Evolutionary conservation across 2,329 filamentous ascomycete species (phyloP).

Genomic region (Ramichloridium luteum): DNA sequence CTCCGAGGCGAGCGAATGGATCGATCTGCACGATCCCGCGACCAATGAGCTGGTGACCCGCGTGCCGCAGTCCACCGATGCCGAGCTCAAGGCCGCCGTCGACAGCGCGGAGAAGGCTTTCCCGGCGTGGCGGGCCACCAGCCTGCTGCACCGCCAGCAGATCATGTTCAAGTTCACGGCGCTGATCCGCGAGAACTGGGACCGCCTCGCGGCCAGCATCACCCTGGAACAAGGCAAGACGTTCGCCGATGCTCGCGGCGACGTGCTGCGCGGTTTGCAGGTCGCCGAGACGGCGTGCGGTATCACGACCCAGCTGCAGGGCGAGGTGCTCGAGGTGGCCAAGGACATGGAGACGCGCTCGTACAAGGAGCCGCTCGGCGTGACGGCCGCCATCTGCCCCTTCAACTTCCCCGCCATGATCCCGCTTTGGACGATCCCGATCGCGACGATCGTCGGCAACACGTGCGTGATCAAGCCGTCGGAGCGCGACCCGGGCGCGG

Average conservation of each 20-base stretch:
- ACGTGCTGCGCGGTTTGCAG: conserved; percentile 71
- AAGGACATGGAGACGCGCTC: conserved; percentile 84
- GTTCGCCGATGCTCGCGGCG: conserved; percentile 68
- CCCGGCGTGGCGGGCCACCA: conserved; percentile 59
- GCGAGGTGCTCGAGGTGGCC: conserved; percentile 71
- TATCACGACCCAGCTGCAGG: conserved; percentile 70
- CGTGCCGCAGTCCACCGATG: conserved; percentile 69
- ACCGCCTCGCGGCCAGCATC: conserved; percentile 71
- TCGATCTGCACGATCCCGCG: conserved; percentile 69
- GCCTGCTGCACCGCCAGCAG: conserved; percentile 62
- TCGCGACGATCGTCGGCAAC: conserved; percentile 74
- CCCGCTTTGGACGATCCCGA: conserved; percentile 79
- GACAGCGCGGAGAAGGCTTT: conserved; percentile 67
- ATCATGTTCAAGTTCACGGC: conserved; percentile 80
- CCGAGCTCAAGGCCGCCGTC: conserved; percentile 62
- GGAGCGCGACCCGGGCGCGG: conserved; percentile 70
- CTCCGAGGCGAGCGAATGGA: conserved; percentile 58
- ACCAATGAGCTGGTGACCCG: conserved; percentile 77
- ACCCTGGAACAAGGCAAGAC: conserved; percentile 84
- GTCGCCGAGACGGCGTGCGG: conserved; percentile 73
- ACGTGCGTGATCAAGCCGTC: conserved; percentile 77
- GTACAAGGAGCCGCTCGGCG: conserved; percentile 69
- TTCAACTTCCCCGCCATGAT: conserved; percentile 94
- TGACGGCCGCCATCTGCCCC: conserved; percentile 73
- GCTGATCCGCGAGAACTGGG: conserved; percentile 74